These are phyloP conservation scores for Globisporangium spiculum DNA, from an alignment of 352 stramenopile species.

Conservation along the genomic window DNA sequence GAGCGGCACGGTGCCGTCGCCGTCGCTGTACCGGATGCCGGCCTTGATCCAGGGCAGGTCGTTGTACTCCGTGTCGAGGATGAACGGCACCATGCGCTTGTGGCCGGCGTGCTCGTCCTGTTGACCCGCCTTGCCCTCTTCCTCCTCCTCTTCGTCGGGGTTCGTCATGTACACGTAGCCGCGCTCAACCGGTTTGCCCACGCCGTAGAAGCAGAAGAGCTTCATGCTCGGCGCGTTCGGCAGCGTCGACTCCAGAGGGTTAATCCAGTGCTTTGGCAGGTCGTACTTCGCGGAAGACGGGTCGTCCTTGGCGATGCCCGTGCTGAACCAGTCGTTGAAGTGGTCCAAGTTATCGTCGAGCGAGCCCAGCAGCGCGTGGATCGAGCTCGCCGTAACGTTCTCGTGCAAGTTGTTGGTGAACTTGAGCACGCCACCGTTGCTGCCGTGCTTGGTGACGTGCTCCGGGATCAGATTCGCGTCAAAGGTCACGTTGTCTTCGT, in stretches of 20 bases:
- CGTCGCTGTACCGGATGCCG: slow-evolving; percentile 87
- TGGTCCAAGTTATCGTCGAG: slow-evolving; percentile 47
- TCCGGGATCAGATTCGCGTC: slow-evolving; percentile 33
- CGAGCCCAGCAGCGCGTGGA: slow-evolving; percentile 45
- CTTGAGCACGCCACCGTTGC: slow-evolving; percentile 46
- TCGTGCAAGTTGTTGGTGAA: slow-evolving; percentile 49
- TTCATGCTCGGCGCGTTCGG: slow-evolving; percentile 91
- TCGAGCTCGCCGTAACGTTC: slow-evolving; percentile 52
- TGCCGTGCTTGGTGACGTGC: slow-evolving; percentile 46
- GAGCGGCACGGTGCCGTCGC: slow-evolving; percentile 92
- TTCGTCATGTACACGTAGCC: slow-evolving; percentile 76
- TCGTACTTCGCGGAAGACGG: slow-evolving; percentile 51
- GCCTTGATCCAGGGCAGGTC: slow-evolving; percentile 71
- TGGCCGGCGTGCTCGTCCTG: slow-evolving; percentile 25
- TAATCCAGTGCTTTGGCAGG: slow-evolving; percentile 77
- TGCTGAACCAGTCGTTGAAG: slow-evolving; percentile 46
- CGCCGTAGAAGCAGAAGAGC: slow-evolving; percentile 94
- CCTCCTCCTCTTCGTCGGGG: slow-evolving; percentile 29
- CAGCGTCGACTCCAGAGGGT: slow-evolving; percentile 83
- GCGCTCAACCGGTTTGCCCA: slow-evolving; percentile 87
- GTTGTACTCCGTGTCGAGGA: slow-evolving; percentile 59
- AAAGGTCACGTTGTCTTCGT: slow-evolving; percentile 23
- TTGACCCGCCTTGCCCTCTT: slow-evolving; percentile 8
- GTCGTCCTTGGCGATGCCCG: slow-evolving; percentile 36
- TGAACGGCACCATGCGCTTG: slow-evolving; percentile 52